These are phyloP conservation scores for Ceratocystis lukuohia DNA, from an alignment of 2,329 filamentous ascomycete species.

Conservation along the genomic window DNA sequence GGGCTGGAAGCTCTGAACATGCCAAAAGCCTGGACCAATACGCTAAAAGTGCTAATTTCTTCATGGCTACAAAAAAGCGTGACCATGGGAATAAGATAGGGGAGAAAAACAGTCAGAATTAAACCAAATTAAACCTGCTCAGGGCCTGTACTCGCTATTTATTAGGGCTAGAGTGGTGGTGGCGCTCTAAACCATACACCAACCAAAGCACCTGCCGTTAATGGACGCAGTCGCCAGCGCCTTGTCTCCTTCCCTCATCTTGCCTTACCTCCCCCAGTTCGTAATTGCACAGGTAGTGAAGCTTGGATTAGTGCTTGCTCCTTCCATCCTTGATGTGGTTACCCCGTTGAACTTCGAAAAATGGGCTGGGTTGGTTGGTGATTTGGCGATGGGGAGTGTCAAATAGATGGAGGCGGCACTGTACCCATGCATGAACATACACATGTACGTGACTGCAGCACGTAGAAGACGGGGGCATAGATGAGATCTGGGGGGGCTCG, in stretches of 20 bases:
- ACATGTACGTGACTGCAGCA: background rate
- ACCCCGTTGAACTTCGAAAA: background rate
- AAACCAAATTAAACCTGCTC: background rate
- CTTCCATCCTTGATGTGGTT: background rate
- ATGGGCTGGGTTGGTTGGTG: background rate
- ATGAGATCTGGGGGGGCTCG: too few relatives aligned
- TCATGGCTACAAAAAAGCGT: background rate
- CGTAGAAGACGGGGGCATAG: background rate
- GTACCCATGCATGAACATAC: background rate
- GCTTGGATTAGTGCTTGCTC: background rate
- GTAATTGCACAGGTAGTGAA: background rate
- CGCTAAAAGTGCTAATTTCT: constrained; percentile 6
- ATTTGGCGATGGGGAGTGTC: background rate
- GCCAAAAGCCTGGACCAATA: constrained; percentile 7
- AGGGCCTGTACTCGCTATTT: background rate
- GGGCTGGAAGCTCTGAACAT: background rate
- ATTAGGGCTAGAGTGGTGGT: background rate
- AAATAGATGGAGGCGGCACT: background rate
- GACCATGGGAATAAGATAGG: background rate
- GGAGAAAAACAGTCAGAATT: background rate
- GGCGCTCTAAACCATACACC: too few relatives aligned
- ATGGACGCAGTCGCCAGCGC: too few relatives aligned
- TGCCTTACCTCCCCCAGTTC: background rate
- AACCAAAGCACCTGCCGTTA: too few relatives aligned
- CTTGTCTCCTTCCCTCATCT: too few relatives aligned